Evolutionary conservation across 768 basidiomycete species (phyloP).

Genomic region (Suillus lakei): DNA sequence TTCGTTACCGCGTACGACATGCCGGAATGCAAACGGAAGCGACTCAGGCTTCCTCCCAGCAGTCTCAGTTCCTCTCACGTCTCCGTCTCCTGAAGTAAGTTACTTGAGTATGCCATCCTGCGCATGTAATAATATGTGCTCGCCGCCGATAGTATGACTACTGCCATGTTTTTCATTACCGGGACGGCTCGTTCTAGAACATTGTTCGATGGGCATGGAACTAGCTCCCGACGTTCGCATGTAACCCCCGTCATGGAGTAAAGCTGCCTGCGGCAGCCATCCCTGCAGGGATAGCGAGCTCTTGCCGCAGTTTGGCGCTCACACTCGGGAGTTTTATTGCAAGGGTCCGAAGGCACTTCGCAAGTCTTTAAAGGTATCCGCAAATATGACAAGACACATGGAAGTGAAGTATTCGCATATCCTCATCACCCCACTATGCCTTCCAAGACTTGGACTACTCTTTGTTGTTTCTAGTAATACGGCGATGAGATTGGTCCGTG

Average conservation of each 20-base stretch:
- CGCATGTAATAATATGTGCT: neutral
- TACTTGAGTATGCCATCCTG: neutral
- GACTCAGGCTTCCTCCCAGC: neutral
- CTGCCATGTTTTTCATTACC: neutral
- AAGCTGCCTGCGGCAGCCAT: neutral
- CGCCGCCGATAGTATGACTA: neutral
- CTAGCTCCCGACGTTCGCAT: neutral
- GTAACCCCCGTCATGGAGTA: neutral
- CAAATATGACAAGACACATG: neutral
- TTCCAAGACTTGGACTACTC: slow-evolving; percentile 71
- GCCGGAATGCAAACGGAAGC: slow-evolving; percentile 2
- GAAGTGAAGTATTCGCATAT: neutral
- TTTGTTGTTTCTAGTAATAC: slow-evolving; percentile 62
- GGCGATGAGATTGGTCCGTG: slow-evolving; percentile 8
- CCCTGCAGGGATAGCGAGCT: neutral
- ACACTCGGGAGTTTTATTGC: neutral
- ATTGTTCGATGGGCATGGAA: neutral
- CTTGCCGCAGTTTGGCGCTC: neutral
- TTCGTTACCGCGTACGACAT: slow-evolving; percentile 3
- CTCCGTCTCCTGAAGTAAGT: neutral
- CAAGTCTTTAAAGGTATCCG: neutral
- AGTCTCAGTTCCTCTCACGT: slow-evolving; percentile 4
- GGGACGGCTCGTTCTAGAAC: neutral
- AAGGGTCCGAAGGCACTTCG: neutral
- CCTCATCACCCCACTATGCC: slow-evolving; percentile 43